Evolutionary conservation across 1,284 basidiomycete genomes (phyloP), one percentile per base, ranked within the genome.

Genomic region (Ceratobasidium sp.): DNA sequence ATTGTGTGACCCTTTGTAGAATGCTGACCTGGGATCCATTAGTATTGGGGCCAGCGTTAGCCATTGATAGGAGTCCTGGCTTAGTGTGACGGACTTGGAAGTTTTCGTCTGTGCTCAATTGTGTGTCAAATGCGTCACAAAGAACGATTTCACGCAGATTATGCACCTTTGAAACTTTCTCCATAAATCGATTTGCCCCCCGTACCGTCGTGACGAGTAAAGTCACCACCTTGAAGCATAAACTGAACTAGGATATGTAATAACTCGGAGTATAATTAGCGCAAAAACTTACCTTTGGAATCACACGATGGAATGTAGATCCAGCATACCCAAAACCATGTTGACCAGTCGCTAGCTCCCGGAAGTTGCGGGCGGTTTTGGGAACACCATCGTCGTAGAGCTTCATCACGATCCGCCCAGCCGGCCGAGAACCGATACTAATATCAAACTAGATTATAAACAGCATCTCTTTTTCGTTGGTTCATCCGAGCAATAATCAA

Each of bases 131-230:
- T 48, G n/a, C 34, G 48, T 58, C 90, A 19, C 16, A 14, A 19
- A 22, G 46, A 37, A 39, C 19, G 22, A 51, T 5, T 22, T 29
- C 14, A 41, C 2, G 34, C 31, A 14, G 78, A 39, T 29, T 16
- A 83, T 84, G 76, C 66, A 90, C 91, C 91, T n/a, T 79, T 82
- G 77, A 93, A 95, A 80, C 92, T 94, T 78, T 89, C 87, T 77
- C 96, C 96, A 79, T 96, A 98, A 83, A 98, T 98, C 31, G 91
- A 94, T 83, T 91, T 92, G 72, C 94, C 94, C 76, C 97, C 96
- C 0, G 95, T 98, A 16, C 97, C 96, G 79, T 98, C 89, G 46
- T 81, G 79, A 22, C 79, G 81, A 76, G 13, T 49, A 22, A 54
- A 49, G 90, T 84, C 83, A 46, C 82, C 83, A 49, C 81, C 83